phyloP scores from a whole-genome alignment of 768 basidiomycete genomes.

The Leccinum barrowsii region DNA sequence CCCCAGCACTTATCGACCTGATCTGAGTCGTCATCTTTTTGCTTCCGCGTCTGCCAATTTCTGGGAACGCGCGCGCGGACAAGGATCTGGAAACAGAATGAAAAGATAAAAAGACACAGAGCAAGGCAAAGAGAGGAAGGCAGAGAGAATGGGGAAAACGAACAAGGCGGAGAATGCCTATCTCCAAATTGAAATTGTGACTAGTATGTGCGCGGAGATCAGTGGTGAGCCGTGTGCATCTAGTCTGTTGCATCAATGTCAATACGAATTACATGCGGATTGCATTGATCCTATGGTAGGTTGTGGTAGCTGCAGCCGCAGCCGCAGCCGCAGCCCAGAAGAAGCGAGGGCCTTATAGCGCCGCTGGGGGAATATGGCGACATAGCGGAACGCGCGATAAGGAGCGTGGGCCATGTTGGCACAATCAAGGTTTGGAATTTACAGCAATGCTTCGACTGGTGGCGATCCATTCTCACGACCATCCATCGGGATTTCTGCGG shows the following conservation, averaged over 20 bases:
- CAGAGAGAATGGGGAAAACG: neutral
- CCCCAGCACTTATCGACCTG: neutral
- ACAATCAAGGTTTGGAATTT: neutral
- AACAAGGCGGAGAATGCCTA: neutral
- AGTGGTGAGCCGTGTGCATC: slow-evolving; percentile 1
- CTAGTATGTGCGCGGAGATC: slow-evolving; percentile 13
- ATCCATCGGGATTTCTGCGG: slow-evolving; percentile 37
- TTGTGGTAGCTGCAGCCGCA: neutral
- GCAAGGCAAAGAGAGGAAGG: neutral
- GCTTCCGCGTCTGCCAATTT: neutral
- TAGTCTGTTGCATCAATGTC: neutral
- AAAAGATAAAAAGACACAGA: neutral
- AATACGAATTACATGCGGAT: slow-evolving; percentile 2
- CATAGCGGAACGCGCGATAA: slow-evolving; percentile 10
- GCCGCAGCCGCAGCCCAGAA: neutral
- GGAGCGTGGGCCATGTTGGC: neutral
- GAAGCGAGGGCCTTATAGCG: neutral
- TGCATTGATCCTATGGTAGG: slow-evolving; percentile 15
- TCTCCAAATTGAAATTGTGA: slow-evolving; percentile 9
- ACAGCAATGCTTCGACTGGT: neutral
- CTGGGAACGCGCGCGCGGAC: slow-evolving; percentile 5
- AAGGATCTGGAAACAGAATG: slow-evolving; percentile 3
- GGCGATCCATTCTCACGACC: slow-evolving; percentile 31
- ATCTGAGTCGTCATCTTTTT: slow-evolving; percentile 1
- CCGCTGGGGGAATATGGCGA: neutral